Evolutionary conservation across 1,284 basidiomycete genomes (phyloP).

Genomic region (Ceratobasidium sp.): DNA sequence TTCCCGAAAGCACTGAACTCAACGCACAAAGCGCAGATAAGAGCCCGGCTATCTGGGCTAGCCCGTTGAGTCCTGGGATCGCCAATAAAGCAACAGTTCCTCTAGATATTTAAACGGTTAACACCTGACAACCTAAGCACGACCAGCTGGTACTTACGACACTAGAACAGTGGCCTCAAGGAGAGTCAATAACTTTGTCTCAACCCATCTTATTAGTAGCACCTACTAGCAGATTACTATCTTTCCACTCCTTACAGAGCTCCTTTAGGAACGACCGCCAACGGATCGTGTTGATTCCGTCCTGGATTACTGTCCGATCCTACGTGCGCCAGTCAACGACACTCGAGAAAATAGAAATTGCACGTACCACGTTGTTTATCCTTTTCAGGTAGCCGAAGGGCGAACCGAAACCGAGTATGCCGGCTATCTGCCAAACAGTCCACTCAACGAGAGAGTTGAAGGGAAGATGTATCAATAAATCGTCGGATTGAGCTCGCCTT

Average conservation of each 20-base stretch:
- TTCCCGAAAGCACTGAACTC: conserved; percentile 6
- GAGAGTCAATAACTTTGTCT: neutral
- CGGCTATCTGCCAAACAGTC: neutral
- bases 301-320: neutral
- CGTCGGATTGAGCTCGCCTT: neutral
- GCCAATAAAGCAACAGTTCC: conserved; percentile 11
- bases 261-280: neutral
- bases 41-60: neutral
- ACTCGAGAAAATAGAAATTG: neutral
- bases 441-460: neutral
- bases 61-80: neutral
- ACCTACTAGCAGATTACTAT: conserved; percentile 13
- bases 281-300: conserved; percentile 11
- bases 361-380: conserved; percentile 5
- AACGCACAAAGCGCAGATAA: conserved; percentile 11
- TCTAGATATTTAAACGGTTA: neutral
- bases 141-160: neutral
- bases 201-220: too few species aligned
- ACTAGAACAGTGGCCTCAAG: conserved; percentile 15
- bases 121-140: neutral
- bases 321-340: neutral
- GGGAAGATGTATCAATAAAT: neutral
- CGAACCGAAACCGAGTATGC: neutral
- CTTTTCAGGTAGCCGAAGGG: conserved; percentile 12
- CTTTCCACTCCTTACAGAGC: conserved; percentile 16